These are phyloP conservation scores for Colletotrichum musicola DNA, from an alignment of 2,329 filamentous ascomycete species.

Conservation along the genomic window DNA sequence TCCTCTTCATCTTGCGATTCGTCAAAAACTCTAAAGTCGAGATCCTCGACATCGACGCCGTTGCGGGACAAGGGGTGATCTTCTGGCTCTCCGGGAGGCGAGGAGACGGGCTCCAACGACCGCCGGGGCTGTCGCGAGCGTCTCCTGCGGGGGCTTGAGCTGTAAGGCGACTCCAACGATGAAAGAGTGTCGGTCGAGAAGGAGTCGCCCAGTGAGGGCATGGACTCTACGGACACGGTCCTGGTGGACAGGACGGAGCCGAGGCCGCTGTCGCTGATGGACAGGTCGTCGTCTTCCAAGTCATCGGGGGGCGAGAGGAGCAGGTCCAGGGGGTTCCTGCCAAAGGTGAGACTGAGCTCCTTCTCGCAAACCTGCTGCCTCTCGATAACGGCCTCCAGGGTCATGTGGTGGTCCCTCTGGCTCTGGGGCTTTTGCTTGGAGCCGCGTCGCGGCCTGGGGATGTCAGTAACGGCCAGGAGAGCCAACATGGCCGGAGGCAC, in stretches of 20 bases:
- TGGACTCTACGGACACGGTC: slow-evolving; percentile 70
- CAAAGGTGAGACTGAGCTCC: slow-evolving; percentile 67
- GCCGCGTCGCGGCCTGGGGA: slow-evolving; percentile 62
- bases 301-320: slow-evolving; percentile 73
- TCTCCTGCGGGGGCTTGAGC: slow-evolving; percentile 50
- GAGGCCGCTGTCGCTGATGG: slow-evolving; percentile 63
- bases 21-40: slow-evolving; percentile 49
- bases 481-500: slow-evolving; percentile 72
- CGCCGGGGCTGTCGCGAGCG: slow-evolving; percentile 56
- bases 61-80: slow-evolving; percentile 67
- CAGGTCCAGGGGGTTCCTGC: slow-evolving; percentile 68
- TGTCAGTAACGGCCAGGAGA: slow-evolving; percentile 72
- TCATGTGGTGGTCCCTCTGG: slow-evolving; percentile 52
- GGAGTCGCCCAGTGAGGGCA: slow-evolving; percentile 71
- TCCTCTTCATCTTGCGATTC: slow-evolving; percentile 47
- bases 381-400: slow-evolving; percentile 68
- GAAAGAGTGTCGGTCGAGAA: slow-evolving; percentile 62
- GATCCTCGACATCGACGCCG: slow-evolving; percentile 62
- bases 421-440: slow-evolving; percentile 43
- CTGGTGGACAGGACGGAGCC: slow-evolving; percentile 66
- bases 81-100: slow-evolving; percentile 64
- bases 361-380: slow-evolving; percentile 69
- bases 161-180: slow-evolving; percentile 63
- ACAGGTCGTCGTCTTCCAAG: slow-evolving; percentile 59
- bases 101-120: slow-evolving; percentile 67